These are phyloP conservation scores for Fusarium tricinctum DNA, from an alignment of 2,329 filamentous ascomycete species.

Conservation along the genomic window DNA sequence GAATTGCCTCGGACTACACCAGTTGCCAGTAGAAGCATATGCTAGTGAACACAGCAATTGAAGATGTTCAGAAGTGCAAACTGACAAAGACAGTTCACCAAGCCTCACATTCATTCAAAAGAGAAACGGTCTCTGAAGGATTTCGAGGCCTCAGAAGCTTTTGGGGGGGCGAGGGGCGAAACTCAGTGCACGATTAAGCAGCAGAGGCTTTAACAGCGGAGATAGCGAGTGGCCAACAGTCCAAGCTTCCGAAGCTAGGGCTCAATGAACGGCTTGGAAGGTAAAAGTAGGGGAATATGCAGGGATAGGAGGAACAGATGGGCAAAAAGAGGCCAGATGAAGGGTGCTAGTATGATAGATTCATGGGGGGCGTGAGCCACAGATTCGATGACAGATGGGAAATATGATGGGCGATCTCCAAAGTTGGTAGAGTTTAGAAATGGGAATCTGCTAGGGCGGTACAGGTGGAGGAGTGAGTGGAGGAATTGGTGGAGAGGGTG, in stretches of 20 bases:
- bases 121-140: conserved; percentile 27
- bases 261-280: conserved; percentile 42
- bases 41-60: conserved; percentile 26
- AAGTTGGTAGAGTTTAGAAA: conserved; percentile 39
- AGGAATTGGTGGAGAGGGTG: conserved; percentile 42
- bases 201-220: conserved; percentile 38
- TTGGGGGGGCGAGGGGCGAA: conserved; percentile 41
- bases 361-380: conserved; percentile 44
- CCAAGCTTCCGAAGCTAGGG: conserved; percentile 45
- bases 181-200: conserved; percentile 35
- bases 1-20: conserved; percentile 2
- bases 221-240: conserved; percentile 44
- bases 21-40: conserved; percentile 20
- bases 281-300: conserved; percentile 32
- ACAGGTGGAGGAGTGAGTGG: conserved; percentile 42
- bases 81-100: conserved; percentile 31
- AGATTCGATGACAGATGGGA: conserved; percentile 41
- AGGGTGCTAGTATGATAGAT: conserved; percentile 38
- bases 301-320: conserved; percentile 40
- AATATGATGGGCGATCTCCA: conserved; percentile 44
- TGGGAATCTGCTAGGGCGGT: conserved; percentile 42
- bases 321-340: conserved; percentile 36
- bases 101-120: conserved; percentile 34
- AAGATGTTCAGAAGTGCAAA: conserved; percentile 27
- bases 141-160: conserved; percentile 34